These are phyloP conservation scores for Fusarium multiceps DNA, from an alignment of 2,329 filamentous ascomycete genomes.

Conservation along the genomic window DNA sequence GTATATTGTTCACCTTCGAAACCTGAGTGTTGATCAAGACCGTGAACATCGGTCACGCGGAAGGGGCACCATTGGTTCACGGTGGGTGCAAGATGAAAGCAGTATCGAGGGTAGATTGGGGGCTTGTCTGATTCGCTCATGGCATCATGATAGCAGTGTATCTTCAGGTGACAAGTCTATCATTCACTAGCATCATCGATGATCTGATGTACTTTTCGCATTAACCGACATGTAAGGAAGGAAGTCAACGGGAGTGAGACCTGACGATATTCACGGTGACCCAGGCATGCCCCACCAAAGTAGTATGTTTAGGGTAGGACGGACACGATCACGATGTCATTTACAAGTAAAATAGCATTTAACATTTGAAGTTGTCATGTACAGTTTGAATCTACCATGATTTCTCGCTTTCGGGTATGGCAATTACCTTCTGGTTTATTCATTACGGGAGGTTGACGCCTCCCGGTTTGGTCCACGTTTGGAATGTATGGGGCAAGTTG, in stretches of 20 bases:
- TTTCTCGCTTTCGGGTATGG: not conserved
- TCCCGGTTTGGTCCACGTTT: not conserved
- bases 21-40: constrained; percentile 59
- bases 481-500: not conserved
- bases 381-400: not conserved
- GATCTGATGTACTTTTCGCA: not conserved
- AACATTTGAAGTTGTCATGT: not conserved
- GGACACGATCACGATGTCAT: not conserved
- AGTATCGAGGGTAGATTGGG: constrained; percentile 69
- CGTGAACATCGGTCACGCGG: constrained; percentile 61
- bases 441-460: not conserved
- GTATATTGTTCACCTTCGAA: constrained; percentile 61
- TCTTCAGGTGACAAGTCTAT: not conserved
- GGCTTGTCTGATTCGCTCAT: constrained; percentile 59
- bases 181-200: constrained; percentile 24
- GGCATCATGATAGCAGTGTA: constrained; percentile 53
- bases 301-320: constrained; percentile 1
- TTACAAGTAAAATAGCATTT: not conserved
- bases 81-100: constrained; percentile 71
- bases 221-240: constrained; percentile 4
- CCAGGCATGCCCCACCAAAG: constrained; percentile 10
- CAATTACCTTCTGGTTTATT: not conserved
- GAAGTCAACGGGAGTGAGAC: constrained; percentile 14
- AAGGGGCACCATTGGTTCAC: constrained; percentile 70
- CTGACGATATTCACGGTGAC: constrained; percentile 14